A percentile compares a stretch with the other conserved stretches of the same genome.
Evolutionary conservation across 441 rosid species (phyloP).

Genomic region (Gossypium schwendimanii): DNA sequence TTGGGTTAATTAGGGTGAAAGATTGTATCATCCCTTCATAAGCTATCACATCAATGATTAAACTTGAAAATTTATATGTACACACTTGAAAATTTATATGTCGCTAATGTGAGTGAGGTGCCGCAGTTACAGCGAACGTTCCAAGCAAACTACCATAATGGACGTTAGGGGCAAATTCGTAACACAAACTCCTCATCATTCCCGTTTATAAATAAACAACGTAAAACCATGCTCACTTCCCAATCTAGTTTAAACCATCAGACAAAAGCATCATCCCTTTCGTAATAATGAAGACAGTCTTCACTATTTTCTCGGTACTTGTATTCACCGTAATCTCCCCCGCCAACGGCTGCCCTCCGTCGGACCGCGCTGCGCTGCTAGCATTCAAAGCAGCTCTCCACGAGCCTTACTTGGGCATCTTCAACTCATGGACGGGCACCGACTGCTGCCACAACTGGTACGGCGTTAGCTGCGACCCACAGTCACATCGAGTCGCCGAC

Average conservation of each 20-base stretch:
- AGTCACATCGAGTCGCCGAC: slow-evolving; percentile 56
- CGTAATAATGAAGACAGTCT: neutral
- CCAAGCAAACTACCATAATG: slow-evolving; percentile 11
- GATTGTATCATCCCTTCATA: no score
- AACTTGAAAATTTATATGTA: no score
- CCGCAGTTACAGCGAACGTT: slow-evolving; percentile 14
- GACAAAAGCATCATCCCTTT: neutral
- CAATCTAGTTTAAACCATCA: neutral
- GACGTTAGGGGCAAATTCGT: slow-evolving; percentile 23
- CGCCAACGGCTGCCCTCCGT: slow-evolving; percentile 55
- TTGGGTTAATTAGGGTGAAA: no score
- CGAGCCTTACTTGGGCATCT: slow-evolving; percentile 69
- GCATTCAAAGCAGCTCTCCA: slow-evolving; percentile 59
- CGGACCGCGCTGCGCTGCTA: slow-evolving; percentile 61
- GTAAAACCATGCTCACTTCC: neutral
- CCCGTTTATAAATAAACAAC: neutral
- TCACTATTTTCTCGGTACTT: slow-evolving; percentile 13
- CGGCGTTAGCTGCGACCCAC: slow-evolving; percentile 69
- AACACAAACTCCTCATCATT: neutral
- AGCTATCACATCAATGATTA: no score
- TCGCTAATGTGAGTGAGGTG: neutral
- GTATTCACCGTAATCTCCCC: slow-evolving; percentile 23
- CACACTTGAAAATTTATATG: neutral
- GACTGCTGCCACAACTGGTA: slow-evolving; percentile 88
- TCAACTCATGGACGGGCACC: slow-evolving; percentile 69